Conservation (phyloP, 2,329 filamentous ascomycete genomes). For the Ophiostoma tasmaniense region DNA sequence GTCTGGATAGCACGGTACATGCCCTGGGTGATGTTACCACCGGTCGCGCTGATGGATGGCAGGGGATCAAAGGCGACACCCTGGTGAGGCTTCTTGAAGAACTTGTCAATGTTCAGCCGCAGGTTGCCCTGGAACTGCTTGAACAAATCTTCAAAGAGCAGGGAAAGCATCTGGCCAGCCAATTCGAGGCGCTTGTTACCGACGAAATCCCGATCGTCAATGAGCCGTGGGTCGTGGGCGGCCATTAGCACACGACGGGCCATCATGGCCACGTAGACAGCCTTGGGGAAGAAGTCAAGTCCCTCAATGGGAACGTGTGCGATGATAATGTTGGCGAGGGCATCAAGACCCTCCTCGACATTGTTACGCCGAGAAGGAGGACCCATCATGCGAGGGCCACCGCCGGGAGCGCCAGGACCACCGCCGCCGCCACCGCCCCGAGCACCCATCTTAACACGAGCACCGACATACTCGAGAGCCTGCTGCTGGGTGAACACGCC, state of each 20-base stretch:
- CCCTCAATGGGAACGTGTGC: constrained; percentile 88
- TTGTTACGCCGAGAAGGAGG: constrained; percentile 62
- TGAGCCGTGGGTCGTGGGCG: constrained; percentile 75
- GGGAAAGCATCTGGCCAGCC: constrained; percentile 84
- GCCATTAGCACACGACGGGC: constrained; percentile 93
- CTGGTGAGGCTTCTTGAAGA: constrained; percentile 85
- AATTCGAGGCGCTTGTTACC: constrained; percentile 94
- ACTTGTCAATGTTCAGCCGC: constrained; percentile 90
- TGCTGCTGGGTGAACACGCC: constrained; percentile 90
- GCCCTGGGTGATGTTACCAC: constrained; percentile 79
- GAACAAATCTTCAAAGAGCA: constrained; percentile 96
- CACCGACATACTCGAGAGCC: constrained; percentile 84
- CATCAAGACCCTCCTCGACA: constrained; percentile 86
- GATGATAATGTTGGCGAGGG: constrained; percentile 84
- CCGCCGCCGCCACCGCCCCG: constrained; percentile 36
- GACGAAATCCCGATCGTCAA: constrained; percentile 95
- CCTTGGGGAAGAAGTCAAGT: constrained; percentile 93
- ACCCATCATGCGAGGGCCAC: constrained; percentile 42
- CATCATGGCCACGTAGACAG: constrained; percentile 95
- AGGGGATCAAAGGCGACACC: constrained; percentile 82
- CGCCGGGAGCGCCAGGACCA: constrained; percentile 8
- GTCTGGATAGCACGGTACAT: constrained; percentile 96
- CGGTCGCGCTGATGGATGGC: constrained; percentile 73
- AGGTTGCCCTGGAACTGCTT: constrained; percentile 87
- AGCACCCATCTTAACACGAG: constrained; percentile 78